Percentiles rank a stretch among this genome's conserved stretches.
These are phyloP conservation scores for Kwoniella dendrophila DNA, from an alignment of 768 basidiomycete species.

Conservation along the genomic window DNA sequence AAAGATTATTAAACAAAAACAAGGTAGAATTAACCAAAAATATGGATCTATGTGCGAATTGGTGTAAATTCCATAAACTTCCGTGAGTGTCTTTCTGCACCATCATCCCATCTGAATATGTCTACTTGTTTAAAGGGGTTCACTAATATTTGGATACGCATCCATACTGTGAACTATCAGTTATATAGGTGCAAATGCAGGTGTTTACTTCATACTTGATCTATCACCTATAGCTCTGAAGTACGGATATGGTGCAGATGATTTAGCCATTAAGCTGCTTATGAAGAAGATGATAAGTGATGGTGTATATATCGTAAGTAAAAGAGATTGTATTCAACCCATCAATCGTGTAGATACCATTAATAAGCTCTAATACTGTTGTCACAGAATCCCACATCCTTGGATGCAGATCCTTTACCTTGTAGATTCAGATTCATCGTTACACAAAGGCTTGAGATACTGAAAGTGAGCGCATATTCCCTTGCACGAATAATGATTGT, in stretches of 20 bases:
- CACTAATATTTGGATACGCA: too few relatives aligned
- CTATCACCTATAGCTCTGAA: not conserved
- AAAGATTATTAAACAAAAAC: conserved; percentile 1
- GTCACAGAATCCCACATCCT: conserved; percentile 5
- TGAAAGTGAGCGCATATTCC: not conserved
- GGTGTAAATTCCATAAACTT: conserved; percentile 1
- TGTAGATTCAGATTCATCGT: conserved; percentile 17
- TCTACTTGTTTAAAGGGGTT: too few relatives aligned
- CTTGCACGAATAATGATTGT: not conserved
- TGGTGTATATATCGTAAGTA: conserved; percentile 10
- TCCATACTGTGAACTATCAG: too few relatives aligned
- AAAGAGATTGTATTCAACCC: not conserved
- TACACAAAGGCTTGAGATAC: not conserved
- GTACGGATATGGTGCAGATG: not conserved
- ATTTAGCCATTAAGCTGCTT: not conserved
- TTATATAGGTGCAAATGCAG: conserved; percentile 16
- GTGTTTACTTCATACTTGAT: conserved; percentile 12
- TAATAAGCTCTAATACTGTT: not conserved
- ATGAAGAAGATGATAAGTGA: conserved; percentile 12
- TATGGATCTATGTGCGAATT: conserved; percentile 13
- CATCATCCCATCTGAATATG: too few relatives aligned
- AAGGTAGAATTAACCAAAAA: not conserved
- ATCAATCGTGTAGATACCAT: not conserved
- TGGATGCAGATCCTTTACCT: conserved; percentile 13
- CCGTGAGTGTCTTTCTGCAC: conserved; percentile 7